Percentiles rank a stretch among this genome's conserved stretches.
These are phyloP conservation scores for Rugonectria rugulosa DNA, from an alignment of 2,329 filamentous ascomycete species.

Conservation along the genomic window DNA sequence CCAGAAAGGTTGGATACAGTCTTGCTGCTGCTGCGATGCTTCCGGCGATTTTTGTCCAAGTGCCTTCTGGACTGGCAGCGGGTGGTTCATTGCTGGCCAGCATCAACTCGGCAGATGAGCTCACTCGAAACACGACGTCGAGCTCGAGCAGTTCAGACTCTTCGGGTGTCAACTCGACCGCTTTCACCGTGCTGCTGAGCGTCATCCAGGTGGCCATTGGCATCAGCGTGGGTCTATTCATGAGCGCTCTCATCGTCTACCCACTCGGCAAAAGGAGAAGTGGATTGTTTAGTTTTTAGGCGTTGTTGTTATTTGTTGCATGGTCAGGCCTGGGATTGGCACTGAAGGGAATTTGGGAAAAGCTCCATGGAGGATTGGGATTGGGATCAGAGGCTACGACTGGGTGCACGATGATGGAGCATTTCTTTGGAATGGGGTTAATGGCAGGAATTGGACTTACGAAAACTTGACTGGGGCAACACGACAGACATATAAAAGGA, in stretches of 20 bases:
- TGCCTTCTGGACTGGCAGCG: conserved; percentile 68
- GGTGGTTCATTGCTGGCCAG: conserved; percentile 66
- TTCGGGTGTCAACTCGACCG: conserved; percentile 51
- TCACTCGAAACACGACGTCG: conserved; percentile 55
- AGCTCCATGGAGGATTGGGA: not conserved
- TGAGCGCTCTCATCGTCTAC: conserved; percentile 64
- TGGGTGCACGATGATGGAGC: not conserved
- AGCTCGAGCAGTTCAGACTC: conserved; percentile 32
- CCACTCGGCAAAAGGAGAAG: conserved; percentile 65
- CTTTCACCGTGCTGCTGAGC: conserved; percentile 63
- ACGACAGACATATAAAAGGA: conserved; percentile 10
- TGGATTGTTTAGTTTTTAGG: conserved; percentile 62
- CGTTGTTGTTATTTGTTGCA: not conserved
- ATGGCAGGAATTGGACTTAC: not conserved
- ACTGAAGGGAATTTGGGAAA: too few species aligned
- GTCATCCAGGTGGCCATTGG: conserved; percentile 69
- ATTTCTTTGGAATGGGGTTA: not conserved
- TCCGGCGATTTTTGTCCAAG: conserved; percentile 82
- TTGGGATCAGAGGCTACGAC: not conserved
- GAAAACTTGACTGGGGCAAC: too few species aligned
- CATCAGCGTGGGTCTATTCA: conserved; percentile 66
- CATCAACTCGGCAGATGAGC: conserved; percentile 62
- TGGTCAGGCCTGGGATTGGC: too few species aligned
- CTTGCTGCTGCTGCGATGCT: conserved; percentile 86
- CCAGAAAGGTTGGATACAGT: conserved; percentile 70